phyloP scores from a whole-genome alignment of 768 basidiomycete species.

The Termitomyces sp. region DNA sequence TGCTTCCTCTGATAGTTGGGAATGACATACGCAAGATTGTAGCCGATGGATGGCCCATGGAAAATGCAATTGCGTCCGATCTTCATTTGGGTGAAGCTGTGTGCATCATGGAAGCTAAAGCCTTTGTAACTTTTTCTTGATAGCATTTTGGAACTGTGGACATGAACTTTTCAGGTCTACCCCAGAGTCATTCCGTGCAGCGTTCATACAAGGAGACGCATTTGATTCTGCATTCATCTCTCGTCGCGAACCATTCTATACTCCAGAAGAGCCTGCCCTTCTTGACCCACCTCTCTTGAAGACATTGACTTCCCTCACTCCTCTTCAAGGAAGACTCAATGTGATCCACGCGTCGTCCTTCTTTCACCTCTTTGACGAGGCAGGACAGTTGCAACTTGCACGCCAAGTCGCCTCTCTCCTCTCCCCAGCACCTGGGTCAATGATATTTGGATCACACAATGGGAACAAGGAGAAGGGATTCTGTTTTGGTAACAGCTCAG shows the following conservation, averaged over 20 bases:
- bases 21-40: constrained; percentile 23
- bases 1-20: constrained; percentile 14
- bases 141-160: constrained; percentile 63
- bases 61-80: constrained; percentile 21
- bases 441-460: constrained; percentile 39
- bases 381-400: constrained; percentile 37
- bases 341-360: constrained; percentile 46
- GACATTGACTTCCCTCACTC: constrained; percentile 14
- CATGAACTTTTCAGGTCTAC: constrained; percentile 57
- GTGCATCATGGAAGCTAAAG: constrained; percentile 18
- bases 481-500: constrained; percentile 6
- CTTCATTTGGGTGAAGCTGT: constrained; percentile 23
- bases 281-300: constrained; percentile 18
- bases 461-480: constrained; percentile 26
- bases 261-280: constrained; percentile 10
- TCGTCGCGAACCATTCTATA: constrained; percentile 22
- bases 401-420: constrained; percentile 37
- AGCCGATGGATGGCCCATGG: constrained; percentile 21
- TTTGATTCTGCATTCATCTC: constrained; percentile 44
- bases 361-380: constrained; percentile 50
- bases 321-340: constrained; percentile 41
- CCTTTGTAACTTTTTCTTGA: no score
- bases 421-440: constrained; percentile 36
- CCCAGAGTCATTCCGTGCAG: constrained; percentile 46
- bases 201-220: constrained; percentile 53